phyloP scores from a whole-genome alignment of 495 filamentous ascomycete species.

The Ascodesmis nigricans region DNA sequence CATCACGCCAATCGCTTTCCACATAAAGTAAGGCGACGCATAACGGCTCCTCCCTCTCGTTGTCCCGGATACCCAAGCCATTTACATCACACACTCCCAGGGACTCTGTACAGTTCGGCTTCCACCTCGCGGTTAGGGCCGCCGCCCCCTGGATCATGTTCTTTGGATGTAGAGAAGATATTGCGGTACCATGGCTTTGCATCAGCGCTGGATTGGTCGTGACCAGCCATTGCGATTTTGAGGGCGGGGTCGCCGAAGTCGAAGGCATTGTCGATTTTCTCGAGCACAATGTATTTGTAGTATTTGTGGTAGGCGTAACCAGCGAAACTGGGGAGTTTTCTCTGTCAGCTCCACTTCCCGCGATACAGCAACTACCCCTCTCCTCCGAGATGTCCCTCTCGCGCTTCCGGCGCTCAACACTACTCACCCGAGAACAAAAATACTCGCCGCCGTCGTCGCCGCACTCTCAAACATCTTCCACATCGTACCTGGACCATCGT shows the following conservation, averaged over 20 bases:
- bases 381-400: no score
- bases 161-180: not conserved
- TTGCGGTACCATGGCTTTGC: conserved; percentile 15
- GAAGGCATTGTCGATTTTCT: conserved; percentile 91
- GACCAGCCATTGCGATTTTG: conserved; percentile 56
- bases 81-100: no score
- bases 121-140: no score
- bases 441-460: conserved; percentile 67
- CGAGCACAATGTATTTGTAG: conserved; percentile 71
- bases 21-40: no score
- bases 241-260: conserved; percentile 77
- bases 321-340: conserved; percentile 41
- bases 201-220: conserved; percentile 26
- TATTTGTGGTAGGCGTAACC: conserved; percentile 71
- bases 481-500: conserved; percentile 24
- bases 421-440: conserved; percentile 50
- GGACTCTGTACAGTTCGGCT: no score
- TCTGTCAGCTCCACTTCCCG: no score
- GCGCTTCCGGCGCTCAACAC: no score
- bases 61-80: no score
- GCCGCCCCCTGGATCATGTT: not conserved
- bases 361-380: no score
- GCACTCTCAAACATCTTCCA: conserved; percentile 71
- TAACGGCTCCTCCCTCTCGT: no score
- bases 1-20: no score